These are phyloP conservation scores for Myxozyma neglecta DNA, from an alignment of 805 yeast species.

Conservation along the genomic window DNA sequence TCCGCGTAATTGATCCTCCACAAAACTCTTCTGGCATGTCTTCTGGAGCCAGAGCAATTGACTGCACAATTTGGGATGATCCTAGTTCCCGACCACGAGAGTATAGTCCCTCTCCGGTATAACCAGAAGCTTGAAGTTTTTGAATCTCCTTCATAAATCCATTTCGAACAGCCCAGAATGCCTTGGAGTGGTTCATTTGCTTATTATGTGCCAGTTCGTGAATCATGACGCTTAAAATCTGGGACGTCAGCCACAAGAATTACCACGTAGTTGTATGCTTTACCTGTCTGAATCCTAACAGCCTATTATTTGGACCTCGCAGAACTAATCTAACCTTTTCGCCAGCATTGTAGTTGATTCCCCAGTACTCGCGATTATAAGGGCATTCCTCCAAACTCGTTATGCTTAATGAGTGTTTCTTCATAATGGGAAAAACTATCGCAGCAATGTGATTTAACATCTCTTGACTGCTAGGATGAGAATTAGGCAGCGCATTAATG, in stretches of 20 bases:
- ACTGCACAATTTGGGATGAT: conserved; percentile 15
- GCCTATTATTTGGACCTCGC: conserved; percentile 25
- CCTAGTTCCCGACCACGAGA: conserved; percentile 27
- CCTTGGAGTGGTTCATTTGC: conserved; percentile 31
- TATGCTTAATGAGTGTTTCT: conserved; percentile 23
- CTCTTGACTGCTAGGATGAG: conserved; percentile 24
- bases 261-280: background rate
- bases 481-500: conserved; percentile 25
- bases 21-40: conserved; percentile 30
- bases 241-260: background rate
- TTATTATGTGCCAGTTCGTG: conserved; percentile 33
- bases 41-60: conserved; percentile 14
- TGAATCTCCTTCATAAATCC: conserved; percentile 25
- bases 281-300: conserved; percentile 26
- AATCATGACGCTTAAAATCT: conserved; percentile 31
- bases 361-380: conserved; percentile 31
- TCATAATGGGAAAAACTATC: conserved; percentile 32
- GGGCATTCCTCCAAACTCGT: conserved; percentile 30
- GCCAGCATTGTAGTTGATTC: conserved; percentile 33
- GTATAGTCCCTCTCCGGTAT: conserved; percentile 33
- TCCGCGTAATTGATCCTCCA: conserved; percentile 27
- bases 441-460: conserved; percentile 32
- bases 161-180: conserved; percentile 29
- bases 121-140: conserved; percentile 25
- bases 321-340: conserved; percentile 29